Conservation (phyloP, 305 asterid genomes). For the Caryopteris hybrid region DNA sequence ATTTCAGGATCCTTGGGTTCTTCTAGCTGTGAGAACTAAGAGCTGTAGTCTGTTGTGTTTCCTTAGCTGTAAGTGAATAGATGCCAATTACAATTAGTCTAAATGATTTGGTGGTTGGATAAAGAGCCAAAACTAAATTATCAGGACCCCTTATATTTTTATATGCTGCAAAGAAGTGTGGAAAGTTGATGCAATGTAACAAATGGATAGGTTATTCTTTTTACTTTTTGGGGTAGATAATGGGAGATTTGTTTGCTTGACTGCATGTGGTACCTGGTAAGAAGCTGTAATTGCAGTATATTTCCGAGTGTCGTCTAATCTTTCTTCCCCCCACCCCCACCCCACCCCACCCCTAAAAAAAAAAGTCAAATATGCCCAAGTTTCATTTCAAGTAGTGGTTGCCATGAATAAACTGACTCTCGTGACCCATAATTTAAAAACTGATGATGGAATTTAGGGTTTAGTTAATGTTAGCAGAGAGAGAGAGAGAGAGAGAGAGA, state of each 20-base stretch:
- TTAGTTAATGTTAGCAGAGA: background rate
- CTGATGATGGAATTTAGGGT: background rate
- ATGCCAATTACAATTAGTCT: conserved; percentile 15
- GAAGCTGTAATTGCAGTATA: conserved; percentile 24
- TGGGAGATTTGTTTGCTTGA: conserved; percentile 13
- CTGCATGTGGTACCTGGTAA: conserved; percentile 27
- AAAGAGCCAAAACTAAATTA: conserved; percentile 18
- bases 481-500: background rate
- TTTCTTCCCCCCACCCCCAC: no score
- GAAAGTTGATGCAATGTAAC: conserved; percentile 18
- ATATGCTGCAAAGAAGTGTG: conserved; percentile 13
- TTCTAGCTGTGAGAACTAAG: conserved; percentile 12
- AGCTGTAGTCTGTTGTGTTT: conserved; percentile 10
- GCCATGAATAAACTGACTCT: conserved; percentile 27
- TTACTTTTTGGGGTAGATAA: conserved; percentile 25
- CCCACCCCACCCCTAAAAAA: no score
- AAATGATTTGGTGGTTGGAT: conserved; percentile 32
- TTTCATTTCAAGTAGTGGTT: conserved; percentile 28
- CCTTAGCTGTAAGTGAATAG: conserved; percentile 24
- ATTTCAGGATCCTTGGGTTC: conserved; percentile 4
- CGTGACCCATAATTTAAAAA: background rate
- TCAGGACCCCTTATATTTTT: background rate
- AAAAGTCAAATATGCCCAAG: conserved; percentile 23
- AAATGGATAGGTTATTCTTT: conserved; percentile 28
- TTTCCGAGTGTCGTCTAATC: conserved; percentile 13